A percentile compares a stretch with the other conserved stretches of the same genome.
These are phyloP conservation scores for Phytophthora ramorum DNA, from an alignment of 352 stramenopile genomes.

Conservation along the genomic window DNA sequence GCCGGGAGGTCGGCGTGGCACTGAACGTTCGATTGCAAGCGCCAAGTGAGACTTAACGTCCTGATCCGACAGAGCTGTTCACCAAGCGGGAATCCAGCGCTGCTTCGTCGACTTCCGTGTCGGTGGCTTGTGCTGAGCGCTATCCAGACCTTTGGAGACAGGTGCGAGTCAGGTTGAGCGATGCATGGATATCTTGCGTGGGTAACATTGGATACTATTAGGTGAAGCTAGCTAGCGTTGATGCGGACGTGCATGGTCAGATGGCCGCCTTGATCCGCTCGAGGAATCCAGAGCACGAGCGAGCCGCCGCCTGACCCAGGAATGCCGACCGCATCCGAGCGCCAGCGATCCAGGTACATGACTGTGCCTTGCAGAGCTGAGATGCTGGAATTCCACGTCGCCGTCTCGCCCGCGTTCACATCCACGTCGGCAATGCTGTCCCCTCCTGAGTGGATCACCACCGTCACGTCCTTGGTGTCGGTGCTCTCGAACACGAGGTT, in stretches of 20 bases:
- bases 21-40: constrained; percentile 18
- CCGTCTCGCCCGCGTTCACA: background rate
- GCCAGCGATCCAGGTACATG: constrained; percentile 26
- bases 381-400: background rate
- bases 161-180: too few relatives aligned
- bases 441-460: constrained; percentile 22
- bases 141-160: background rate
- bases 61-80: constrained; percentile 11
- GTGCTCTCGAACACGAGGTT: constrained; percentile 12
- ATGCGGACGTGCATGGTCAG: constrained; percentile 14
- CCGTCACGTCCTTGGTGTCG: constrained; percentile 6
- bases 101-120: constrained; percentile 26
- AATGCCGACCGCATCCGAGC: constrained; percentile 13
- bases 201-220: too few relatives aligned
- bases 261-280: constrained; percentile 11
- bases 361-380: background rate
- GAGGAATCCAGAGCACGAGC: constrained; percentile 22
- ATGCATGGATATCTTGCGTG: too few relatives aligned
- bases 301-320: constrained; percentile 18
- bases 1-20: constrained; percentile 14
- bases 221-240: constrained; percentile 7
- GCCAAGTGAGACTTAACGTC: constrained; percentile 8
- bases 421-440: background rate
- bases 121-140: constrained; percentile 5
- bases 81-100: constrained; percentile 12